These are phyloP conservation scores for Dryas alaskensis DNA, from an alignment of 306 rosid genomes.

Conservation along the genomic window DNA sequence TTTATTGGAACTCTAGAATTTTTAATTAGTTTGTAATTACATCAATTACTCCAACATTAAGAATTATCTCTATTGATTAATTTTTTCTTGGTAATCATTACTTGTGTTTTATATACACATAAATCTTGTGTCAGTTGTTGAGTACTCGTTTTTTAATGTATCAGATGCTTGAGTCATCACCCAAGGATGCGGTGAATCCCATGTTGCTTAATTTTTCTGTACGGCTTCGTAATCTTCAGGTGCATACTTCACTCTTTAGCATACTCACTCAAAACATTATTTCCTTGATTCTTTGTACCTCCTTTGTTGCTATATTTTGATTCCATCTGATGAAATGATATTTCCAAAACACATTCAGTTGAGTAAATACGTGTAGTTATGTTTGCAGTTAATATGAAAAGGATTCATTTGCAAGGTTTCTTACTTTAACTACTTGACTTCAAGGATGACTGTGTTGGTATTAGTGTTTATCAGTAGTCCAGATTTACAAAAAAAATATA, in stretches of 20 bases:
- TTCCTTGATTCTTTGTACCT: conserved; percentile 8
- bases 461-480: too few species aligned
- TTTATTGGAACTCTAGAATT: too few species aligned
- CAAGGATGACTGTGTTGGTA: too few species aligned
- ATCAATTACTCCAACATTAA: background rate
- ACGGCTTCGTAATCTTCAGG: conserved; percentile 92
- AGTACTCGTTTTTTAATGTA: conserved; percentile 26
- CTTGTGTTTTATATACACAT: background rate
- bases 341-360: background rate
- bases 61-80: background rate
- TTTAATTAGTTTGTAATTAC: too few species aligned
- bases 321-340: background rate
- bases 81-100: background rate
- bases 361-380: too few species aligned
- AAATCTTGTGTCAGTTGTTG: conserved; percentile 23
- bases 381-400: background rate
- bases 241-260: conserved; percentile 27
- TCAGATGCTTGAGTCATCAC: conserved; percentile 79
- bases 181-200: conserved; percentile 84
- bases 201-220: conserved; percentile 73
- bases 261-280: background rate
- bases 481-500: too few species aligned
- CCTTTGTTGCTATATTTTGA: background rate
- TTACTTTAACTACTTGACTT: too few species aligned
- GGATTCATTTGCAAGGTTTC: too few species aligned